phyloP scores from a whole-genome alignment of 176 grass and related monocot species.

The Oropetium thomaeum region DNA sequence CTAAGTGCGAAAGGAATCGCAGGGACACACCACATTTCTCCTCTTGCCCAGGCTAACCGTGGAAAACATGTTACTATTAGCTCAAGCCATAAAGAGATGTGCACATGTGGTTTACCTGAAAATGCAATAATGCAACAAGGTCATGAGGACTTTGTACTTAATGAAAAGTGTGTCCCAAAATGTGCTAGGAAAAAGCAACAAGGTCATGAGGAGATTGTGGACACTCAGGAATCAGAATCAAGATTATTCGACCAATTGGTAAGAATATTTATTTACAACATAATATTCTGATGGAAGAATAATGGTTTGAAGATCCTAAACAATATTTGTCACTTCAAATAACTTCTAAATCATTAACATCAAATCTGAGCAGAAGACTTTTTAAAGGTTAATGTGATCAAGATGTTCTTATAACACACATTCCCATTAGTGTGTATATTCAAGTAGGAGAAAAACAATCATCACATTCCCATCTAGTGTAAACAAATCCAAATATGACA shows the following conservation, averaged over 20 bases:
- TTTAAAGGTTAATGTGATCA: neutral
- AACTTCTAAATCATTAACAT: neutral
- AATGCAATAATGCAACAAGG: too few species aligned
- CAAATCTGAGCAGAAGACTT: neutral
- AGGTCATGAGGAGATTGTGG: neutral
- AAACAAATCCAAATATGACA: slow-evolving; percentile 19
- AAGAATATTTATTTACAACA: neutral
- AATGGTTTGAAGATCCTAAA: too few species aligned
- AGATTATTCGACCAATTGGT: neutral
- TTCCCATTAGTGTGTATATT: slow-evolving; percentile 8
- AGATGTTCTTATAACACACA: neutral
- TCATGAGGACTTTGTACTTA: too few species aligned
- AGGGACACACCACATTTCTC: too few species aligned
- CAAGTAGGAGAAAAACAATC: slow-evolving; percentile 1
- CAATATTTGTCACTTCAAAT: neutral
- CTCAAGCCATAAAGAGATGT: neutral
- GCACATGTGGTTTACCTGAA: neutral
- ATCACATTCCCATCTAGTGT: neutral
- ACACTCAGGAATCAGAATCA: neutral
- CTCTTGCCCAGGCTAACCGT: neutral
- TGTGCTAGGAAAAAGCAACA: too few species aligned
- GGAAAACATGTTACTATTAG: neutral
- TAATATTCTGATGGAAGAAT: neutral
- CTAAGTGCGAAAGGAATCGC: neutral
- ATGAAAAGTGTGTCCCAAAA: too few species aligned